Evolutionary conservation across 768 basidiomycete genomes (phyloP).

Genomic region (Hirschioporus abietinus): DNA sequence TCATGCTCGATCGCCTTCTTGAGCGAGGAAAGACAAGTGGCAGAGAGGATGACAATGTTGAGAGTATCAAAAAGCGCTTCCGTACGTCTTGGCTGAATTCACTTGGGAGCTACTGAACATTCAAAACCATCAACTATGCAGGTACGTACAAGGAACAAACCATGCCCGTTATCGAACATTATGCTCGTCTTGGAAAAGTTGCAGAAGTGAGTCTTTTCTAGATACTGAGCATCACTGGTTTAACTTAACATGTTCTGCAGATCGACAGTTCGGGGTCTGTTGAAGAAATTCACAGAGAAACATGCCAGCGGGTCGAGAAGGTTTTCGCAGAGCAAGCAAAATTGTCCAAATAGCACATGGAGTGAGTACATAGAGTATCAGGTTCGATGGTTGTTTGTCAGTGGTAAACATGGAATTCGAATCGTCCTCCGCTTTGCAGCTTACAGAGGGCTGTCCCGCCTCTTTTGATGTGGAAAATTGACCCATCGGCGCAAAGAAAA

Average conservation of each 20-base stretch:
- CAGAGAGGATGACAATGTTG: constrained; percentile 90
- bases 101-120: background rate
- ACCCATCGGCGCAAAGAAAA: constrained; percentile 76
- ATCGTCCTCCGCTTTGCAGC: constrained; percentile 10
- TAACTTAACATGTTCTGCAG: constrained; percentile 27
- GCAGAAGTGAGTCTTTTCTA: constrained; percentile 54
- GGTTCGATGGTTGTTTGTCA: background rate
- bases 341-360: background rate
- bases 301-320: constrained; percentile 48
- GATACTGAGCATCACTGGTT: background rate
- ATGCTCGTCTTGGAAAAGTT: constrained; percentile 61
- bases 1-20: constrained; percentile 80
- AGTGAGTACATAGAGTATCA: background rate
- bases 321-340: constrained; percentile 31
- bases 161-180: constrained; percentile 92
- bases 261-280: constrained; percentile 64
- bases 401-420: constrained; percentile 30
- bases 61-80: constrained; percentile 97
- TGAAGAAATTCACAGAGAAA: constrained; percentile 64
- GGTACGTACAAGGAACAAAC: constrained; percentile 83
- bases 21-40: constrained; percentile 93
- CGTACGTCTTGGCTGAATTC: constrained; percentile 38
- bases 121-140: constrained; percentile 20
- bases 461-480: constrained; percentile 54
- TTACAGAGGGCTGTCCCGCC: constrained; percentile 54